Evolutionary conservation across 2,329 filamentous ascomycete genomes (phyloP).

Genomic region (Penicillium fuscoglaucum): DNA sequence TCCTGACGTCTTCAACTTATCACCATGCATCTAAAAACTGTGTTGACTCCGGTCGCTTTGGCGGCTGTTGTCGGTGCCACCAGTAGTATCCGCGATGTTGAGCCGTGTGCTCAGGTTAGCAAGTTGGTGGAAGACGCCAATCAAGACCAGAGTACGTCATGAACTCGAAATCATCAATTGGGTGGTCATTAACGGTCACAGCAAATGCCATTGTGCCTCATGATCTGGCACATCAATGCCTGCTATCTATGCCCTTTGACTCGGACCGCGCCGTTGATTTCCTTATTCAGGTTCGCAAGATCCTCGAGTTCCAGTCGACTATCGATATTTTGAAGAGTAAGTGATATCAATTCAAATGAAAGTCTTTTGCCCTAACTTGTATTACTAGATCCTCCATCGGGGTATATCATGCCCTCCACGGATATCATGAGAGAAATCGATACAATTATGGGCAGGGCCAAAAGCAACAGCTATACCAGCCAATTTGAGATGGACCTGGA

Average conservation of each 20-base stretch:
- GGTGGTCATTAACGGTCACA: slow-evolving; percentile 16
- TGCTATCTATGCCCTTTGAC: slow-evolving; percentile 34
- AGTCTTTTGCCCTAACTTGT: slow-evolving; percentile 5
- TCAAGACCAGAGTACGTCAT: slow-evolving; percentile 17
- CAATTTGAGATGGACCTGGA: slow-evolving; percentile 59
- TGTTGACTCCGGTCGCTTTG: slow-evolving; percentile 17
- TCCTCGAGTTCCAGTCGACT: slow-evolving; percentile 52
- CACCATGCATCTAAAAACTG: slow-evolving; percentile 19
- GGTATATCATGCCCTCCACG: slow-evolving; percentile 51
- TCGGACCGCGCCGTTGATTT: slow-evolving; percentile 26
- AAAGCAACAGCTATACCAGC: slow-evolving; percentile 47
- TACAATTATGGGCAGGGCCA: slow-evolving; percentile 47
- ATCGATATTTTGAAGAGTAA: slow-evolving; percentile 48
- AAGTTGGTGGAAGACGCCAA: slow-evolving; percentile 20
- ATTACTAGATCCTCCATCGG: slow-evolving; percentile 48
- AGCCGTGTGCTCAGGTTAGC: slow-evolving; percentile 26
- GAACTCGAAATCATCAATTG: background rate
- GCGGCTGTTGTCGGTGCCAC: slow-evolving; percentile 14
- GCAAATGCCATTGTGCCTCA: slow-evolving; percentile 17
- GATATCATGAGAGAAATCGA: slow-evolving; percentile 53
- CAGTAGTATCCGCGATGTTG: slow-evolving; percentile 16
- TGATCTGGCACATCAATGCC: slow-evolving; percentile 27
- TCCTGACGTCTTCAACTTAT: slow-evolving; percentile 11
- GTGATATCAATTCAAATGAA: background rate
- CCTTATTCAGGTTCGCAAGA: slow-evolving; percentile 33